Evolutionary conservation across 2,329 filamentous ascomycete species (phyloP).

Genomic region (Penicillium aurantiogriseum): DNA sequence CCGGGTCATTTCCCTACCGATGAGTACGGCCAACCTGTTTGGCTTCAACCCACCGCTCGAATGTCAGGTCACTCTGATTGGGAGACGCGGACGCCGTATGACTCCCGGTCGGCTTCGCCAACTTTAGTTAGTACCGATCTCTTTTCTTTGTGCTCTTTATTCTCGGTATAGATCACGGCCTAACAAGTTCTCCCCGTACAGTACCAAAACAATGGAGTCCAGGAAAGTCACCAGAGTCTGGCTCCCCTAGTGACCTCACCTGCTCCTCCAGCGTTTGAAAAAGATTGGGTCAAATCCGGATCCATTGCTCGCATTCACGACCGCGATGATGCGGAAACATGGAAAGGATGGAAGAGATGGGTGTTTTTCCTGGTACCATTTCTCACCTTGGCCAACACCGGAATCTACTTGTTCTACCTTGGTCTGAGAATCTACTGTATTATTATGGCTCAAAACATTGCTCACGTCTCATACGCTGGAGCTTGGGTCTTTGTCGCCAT

Average conservation of each 20-base stretch:
- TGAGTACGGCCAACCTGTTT: constrained; percentile 23
- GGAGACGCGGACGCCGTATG: constrained; percentile 17
- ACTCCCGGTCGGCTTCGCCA: constrained; percentile 33
- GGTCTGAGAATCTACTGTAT: constrained; percentile 54
- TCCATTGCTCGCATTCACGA: constrained; percentile 37
- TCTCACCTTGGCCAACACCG: constrained; percentile 37
- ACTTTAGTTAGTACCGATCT: constrained; percentile 27
- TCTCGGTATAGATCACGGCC: neutral
- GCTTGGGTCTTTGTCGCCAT: constrained; percentile 60
- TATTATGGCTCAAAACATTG: constrained; percentile 49
- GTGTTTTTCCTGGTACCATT: constrained; percentile 37
- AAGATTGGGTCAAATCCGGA: constrained; percentile 40
- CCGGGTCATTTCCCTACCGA: constrained; percentile 24
- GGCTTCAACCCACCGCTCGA: constrained; percentile 22
- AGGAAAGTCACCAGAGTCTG: constrained; percentile 37
- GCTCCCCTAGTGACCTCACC: constrained; percentile 34
- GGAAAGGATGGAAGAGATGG: constrained; percentile 39
- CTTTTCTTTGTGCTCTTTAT: neutral
- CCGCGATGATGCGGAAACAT: constrained; percentile 39
- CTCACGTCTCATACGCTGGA: constrained; percentile 45
- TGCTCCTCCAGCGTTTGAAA: constrained; percentile 30
- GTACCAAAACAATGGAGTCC: constrained; percentile 23
- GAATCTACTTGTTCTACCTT: constrained; percentile 49
- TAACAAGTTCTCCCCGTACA: constrained; percentile 10
- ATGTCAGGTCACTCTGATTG: constrained; percentile 21